These are phyloP conservation scores for Colletotrichum sp. DNA, from an alignment of 2,329 filamentous ascomycete genomes.

Conservation along the genomic window DNA sequence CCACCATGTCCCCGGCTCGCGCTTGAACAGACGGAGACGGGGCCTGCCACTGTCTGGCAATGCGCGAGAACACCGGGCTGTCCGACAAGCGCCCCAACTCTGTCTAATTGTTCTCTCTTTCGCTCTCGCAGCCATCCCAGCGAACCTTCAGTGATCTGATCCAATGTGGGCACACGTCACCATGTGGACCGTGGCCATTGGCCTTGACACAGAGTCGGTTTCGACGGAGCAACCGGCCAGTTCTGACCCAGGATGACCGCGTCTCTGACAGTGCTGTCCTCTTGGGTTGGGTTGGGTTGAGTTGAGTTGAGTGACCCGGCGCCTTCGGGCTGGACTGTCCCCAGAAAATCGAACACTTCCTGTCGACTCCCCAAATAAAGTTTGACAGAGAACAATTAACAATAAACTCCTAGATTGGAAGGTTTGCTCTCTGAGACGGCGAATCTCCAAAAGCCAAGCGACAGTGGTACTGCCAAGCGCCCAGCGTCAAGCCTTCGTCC, in stretches of 20 bases:
- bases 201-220: slow-evolving; percentile 17
- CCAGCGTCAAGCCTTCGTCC: neutral
- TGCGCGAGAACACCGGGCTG: neutral
- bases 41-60: neutral
- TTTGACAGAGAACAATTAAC: neutral
- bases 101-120: neutral
- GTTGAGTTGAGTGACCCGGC: neutral
- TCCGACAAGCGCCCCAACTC: neutral
- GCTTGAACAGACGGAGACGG: neutral
- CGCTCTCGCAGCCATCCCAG: slow-evolving; percentile 3
- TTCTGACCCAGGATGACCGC: neutral
- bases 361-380: neutral
- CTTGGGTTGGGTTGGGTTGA: neutral
- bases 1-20: neutral
- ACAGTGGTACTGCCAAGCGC: neutral
- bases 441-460: neutral
- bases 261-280: neutral
- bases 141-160: slow-evolving; percentile 7
- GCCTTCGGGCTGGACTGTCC: neutral
- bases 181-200: neutral
- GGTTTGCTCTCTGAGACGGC: slow-evolving; percentile 12
- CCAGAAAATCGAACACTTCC: neutral
- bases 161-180: neutral
- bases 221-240: neutral
- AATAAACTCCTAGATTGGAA: neutral